Evolutionary conservation across 2,329 filamentous ascomycete genomes (phyloP).

Genomic region (Myriosclerotinia scirpicola): DNA sequence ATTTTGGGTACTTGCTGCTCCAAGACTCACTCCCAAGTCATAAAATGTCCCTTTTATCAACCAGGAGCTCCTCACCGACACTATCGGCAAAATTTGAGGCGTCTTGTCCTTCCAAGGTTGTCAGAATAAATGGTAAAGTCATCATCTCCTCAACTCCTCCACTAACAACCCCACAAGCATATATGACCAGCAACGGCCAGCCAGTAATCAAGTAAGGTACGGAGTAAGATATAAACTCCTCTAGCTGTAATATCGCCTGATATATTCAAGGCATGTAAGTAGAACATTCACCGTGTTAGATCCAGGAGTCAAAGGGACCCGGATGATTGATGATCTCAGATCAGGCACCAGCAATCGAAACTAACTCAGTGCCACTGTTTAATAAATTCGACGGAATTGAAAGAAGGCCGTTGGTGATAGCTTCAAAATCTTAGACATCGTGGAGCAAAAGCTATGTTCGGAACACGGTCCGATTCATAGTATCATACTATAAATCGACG

Average conservation of each 20-base stretch:
- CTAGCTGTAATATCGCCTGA: not conserved
- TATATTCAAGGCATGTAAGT: conserved; percentile 1
- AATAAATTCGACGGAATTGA: not conserved
- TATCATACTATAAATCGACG: not conserved
- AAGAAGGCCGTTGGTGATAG: not conserved
- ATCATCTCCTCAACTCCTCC: not conserved
- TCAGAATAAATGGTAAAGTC: not conserved
- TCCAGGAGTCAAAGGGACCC: not conserved
- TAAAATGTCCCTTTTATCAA: not conserved
- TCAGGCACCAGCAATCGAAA: conserved; percentile 14
- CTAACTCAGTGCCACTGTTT: not conserved
- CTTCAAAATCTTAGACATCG: not conserved
- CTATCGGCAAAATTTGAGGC: not conserved
- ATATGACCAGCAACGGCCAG: not conserved
- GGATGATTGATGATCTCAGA: conserved; percentile 14
- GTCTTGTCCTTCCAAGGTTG: not conserved
- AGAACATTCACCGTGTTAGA: not conserved
- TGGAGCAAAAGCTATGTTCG: not conserved
- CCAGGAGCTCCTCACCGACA: not conserved
- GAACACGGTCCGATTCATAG: not conserved
- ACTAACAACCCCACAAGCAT: not conserved
- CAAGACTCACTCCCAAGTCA: conserved; percentile 5
- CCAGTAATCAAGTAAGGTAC: not conserved
- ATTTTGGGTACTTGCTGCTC: conserved; percentile 13
- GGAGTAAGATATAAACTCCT: not conserved